These are phyloP conservation scores for Triticum turgidum DNA, from an alignment of 176 grass and related monocot genomes.

Conservation along the genomic window DNA sequence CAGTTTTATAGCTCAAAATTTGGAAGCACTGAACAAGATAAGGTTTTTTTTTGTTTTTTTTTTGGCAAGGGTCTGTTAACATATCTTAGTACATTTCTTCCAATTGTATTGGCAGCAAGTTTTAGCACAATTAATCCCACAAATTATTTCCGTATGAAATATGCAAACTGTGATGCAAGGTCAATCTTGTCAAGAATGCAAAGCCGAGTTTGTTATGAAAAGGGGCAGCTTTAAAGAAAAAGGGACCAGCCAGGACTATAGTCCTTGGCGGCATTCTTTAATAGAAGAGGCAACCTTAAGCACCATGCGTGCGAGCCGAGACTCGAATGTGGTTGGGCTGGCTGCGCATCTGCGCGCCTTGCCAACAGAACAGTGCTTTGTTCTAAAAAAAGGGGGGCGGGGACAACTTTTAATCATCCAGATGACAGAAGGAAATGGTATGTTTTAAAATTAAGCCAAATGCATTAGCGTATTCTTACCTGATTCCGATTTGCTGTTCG, in stretches of 20 bases:
- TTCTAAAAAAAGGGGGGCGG: too few species aligned
- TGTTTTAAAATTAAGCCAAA: background rate
- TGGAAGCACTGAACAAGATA: background rate
- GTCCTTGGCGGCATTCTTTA: too few species aligned
- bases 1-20: background rate
- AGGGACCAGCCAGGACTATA: too few species aligned
- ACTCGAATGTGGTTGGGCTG: too few species aligned
- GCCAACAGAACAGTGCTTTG: too few species aligned
- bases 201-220: background rate
- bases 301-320: too few species aligned
- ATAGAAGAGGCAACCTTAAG: too few species aligned
- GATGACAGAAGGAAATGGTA: background rate
- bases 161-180: slow-evolving; percentile 8
- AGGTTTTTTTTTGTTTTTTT: background rate
- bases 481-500: too few species aligned
- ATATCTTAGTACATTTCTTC: background rate
- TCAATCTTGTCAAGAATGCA: background rate
- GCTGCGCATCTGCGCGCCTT: too few species aligned
- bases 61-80: background rate
- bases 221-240: background rate
- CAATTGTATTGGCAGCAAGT: background rate
- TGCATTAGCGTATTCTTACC: too few species aligned
- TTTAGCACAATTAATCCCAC: slow-evolving; percentile 3
- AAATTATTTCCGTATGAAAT: background rate
- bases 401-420: background rate